Base-by-base conservation (phyloP, 177 flowering plant genomes). In the Vitis hybrid region DNA sequence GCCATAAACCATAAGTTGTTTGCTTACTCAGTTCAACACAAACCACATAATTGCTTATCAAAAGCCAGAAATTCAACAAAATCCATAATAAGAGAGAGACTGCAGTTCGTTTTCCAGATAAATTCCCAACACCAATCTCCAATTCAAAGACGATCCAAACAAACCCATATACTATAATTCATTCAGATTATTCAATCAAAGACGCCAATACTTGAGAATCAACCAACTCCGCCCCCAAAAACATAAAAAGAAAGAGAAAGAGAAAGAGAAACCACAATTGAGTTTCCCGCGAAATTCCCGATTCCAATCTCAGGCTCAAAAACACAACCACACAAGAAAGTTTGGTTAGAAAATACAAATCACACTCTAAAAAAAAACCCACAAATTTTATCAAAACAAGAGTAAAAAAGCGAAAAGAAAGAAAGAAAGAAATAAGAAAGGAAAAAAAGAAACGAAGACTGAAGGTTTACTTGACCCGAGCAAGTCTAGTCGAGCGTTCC, bases 401-500 rank as follows among this genome's bases (percentile, higher is more conserved):
- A 6, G 12, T 24, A 24, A 46, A 12, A 71, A 24, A 48, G 46
- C 14, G 11, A 52, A 57, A 56, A 15, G 17, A 57, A 55, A 55
- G n/a, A 56, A 48, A 15, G 9, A 11, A 17, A 64, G 18, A 64
- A 12, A 60, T 4, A 13, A 9, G 15, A 57, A 56, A 35, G 11
- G 12, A 60, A 32, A 30, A 35, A 19, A 72, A 49, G n/a, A 2
- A 40, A 27, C 30, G 30, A 27, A 40, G 46, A 40, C 46, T 40
- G 46, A 40, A 60, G 18, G 62, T 81, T 69, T 48, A 87, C 98
- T 83, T 92, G 77, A 94, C 69, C 35, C 98, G 78, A 19, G 86
- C 59, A 60, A 94, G 94, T 46, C 88, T 74, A 24, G 71, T 62
- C 10, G 85, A 66, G 10, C 97, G 89, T 59, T 91, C 97, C 32